phyloP scores from a whole-genome alignment of 768 basidiomycete species.

The Podaxis sp. region DNA sequence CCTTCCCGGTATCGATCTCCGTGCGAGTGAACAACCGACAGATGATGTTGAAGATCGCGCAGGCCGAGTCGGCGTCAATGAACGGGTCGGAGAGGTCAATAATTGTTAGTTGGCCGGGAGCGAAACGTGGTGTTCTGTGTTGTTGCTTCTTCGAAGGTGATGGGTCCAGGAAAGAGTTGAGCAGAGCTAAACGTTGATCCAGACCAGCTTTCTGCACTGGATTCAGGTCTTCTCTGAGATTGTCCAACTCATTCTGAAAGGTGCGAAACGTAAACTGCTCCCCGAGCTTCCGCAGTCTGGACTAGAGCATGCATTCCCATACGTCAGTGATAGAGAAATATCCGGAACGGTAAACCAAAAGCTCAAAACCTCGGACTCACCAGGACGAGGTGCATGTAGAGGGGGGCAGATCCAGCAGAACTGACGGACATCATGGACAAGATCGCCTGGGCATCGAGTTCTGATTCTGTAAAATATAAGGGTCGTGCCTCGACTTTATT shows the following conservation, averaged over 20 bases:
- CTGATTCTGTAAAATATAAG: constrained; percentile 48
- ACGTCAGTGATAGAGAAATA: neutral
- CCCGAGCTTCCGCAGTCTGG: constrained; percentile 58
- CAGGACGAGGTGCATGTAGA: constrained; percentile 67
- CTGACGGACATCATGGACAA: constrained; percentile 73
- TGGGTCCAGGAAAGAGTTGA: constrained; percentile 52
- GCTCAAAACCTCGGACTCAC: constrained; percentile 31
- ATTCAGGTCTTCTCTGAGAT: constrained; percentile 49
- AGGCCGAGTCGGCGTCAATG: constrained; percentile 62
- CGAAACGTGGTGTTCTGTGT: constrained; percentile 35
- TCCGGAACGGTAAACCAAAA: neutral
- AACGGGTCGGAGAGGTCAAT: constrained; percentile 73
- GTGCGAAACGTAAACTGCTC: constrained; percentile 49
- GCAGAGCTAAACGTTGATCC: constrained; percentile 58
- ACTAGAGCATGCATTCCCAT: constrained; percentile 26
- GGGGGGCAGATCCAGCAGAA: constrained; percentile 53
- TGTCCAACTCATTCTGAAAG: constrained; percentile 44
- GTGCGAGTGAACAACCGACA: constrained; percentile 61
- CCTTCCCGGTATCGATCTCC: constrained; percentile 57
- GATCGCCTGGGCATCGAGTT: constrained; percentile 66
- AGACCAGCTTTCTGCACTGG: constrained; percentile 49
- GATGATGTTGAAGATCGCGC: constrained; percentile 67
- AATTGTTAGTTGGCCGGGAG: constrained; percentile 56
- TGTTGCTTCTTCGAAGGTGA: constrained; percentile 1
- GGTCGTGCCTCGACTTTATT: constrained; percentile 47